These are phyloP conservation scores for Choiromyces venosus DNA, from an alignment of 495 filamentous ascomycete genomes.

Conservation along the genomic window DNA sequence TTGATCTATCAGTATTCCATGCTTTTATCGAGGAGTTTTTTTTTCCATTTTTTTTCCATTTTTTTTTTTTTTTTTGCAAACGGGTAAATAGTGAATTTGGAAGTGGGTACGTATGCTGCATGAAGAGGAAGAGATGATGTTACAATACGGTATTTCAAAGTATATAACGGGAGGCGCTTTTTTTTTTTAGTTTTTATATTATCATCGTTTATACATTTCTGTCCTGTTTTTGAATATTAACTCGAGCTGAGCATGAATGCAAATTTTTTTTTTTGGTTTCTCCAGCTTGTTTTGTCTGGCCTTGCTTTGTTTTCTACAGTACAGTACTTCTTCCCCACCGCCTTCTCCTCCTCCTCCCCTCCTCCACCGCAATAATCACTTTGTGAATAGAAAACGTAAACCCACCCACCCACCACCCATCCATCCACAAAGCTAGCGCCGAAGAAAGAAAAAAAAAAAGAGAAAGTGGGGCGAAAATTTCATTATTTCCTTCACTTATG, in stretches of 20 bases:
- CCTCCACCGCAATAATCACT: neutral
- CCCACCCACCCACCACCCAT: neutral
- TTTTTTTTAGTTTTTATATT: neutral
- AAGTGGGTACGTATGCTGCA: conserved; percentile 10
- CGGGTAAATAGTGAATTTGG: conserved; percentile 14
- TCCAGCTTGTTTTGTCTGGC: neutral
- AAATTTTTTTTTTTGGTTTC: neutral
- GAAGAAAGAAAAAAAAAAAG: neutral
- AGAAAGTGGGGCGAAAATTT: neutral
- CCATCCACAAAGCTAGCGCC: too few species aligned
- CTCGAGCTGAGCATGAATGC: too few species aligned
- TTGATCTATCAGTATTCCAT: conserved; percentile 9
- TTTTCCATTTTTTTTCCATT: conserved; percentile 16
- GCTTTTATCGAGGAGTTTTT: conserved; percentile 8
- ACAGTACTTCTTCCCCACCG: too few species aligned
- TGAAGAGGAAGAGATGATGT: conserved; percentile 4
- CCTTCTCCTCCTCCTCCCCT: too few species aligned
- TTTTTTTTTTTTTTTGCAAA: conserved; percentile 14
- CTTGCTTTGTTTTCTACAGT: too few species aligned
- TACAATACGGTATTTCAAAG: neutral
- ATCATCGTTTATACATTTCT: neutral
- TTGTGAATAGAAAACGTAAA: neutral
- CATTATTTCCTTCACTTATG: neutral
- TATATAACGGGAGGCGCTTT: conserved; percentile 32
- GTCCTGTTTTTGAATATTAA: neutral